Evolutionary conservation across 1,139 yeast genomes (phyloP).

Genomic region (Geotrichum reessii): DNA sequence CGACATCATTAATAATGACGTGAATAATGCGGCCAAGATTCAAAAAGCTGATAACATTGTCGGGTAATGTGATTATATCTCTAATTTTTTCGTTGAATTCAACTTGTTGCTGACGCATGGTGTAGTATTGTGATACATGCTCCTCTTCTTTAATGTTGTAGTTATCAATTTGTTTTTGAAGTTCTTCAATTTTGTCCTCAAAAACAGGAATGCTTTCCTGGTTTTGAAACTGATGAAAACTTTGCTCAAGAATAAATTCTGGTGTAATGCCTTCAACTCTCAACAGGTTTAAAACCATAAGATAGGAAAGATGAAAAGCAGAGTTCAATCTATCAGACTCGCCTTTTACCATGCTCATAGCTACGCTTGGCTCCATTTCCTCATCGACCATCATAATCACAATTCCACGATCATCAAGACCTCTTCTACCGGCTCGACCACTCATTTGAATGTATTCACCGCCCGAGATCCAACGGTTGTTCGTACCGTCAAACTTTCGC

Average conservation of each 20-base stretch:
- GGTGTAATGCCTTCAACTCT: slow-evolving; percentile 98
- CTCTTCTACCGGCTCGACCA: slow-evolving; percentile 99
- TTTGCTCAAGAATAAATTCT: slow-evolving; percentile 90
- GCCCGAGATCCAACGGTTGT: slow-evolving; percentile 97
- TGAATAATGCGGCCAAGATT: slow-evolving; percentile 84
- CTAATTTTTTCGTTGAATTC: slow-evolving; percentile 71
- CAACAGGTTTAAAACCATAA: slow-evolving; percentile 92
- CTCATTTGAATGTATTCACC: slow-evolving; percentile 99
- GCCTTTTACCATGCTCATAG: slow-evolving; percentile 98
- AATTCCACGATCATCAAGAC: slow-evolving; percentile 96
- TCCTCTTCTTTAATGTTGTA: slow-evolving; percentile 68
- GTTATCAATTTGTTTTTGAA: slow-evolving; percentile 46
- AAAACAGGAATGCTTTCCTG: slow-evolving; percentile 82
- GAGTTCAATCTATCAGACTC: slow-evolving; percentile 95
- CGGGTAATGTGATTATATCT: slow-evolving; percentile 87
- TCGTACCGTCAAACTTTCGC: slow-evolving; percentile 96
- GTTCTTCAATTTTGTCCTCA: slow-evolving; percentile 56
- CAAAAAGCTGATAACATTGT: slow-evolving; percentile 71
- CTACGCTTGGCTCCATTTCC: slow-evolving; percentile 98
- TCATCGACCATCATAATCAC: slow-evolving; percentile 99
- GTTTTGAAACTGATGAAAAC: slow-evolving; percentile 93
- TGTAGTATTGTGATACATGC: slow-evolving; percentile 74
- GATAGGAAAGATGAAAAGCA: slow-evolving; percentile 93
- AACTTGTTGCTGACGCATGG: slow-evolving; percentile 63
- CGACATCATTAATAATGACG: slow-evolving; percentile 48